Evolutionary conservation across 2,329 filamentous ascomycete genomes (phyloP).

Genomic region (Cytospora paraplurivora): DNA sequence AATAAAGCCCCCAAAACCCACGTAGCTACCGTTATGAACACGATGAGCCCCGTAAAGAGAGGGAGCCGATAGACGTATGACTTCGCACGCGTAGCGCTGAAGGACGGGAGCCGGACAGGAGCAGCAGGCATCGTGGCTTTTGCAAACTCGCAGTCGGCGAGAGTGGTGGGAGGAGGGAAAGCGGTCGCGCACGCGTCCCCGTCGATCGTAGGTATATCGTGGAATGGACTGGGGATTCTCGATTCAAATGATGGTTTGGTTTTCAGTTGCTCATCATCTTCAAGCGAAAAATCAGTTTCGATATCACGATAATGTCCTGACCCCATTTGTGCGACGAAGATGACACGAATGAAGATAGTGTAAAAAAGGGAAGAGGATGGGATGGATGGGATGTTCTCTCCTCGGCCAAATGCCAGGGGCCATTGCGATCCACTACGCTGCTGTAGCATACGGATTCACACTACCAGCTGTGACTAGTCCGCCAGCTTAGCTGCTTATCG

Average conservation of each 20-base stretch:
- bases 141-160: not conserved
- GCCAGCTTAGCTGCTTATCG: not conserved
- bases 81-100: constrained; percentile 73
- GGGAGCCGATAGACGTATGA: constrained; percentile 85
- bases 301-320: constrained; percentile 9
- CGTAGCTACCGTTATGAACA: constrained; percentile 66
- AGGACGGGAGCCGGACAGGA: constrained; percentile 45
- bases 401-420: not conserved
- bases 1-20: constrained; percentile 56
- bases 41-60: constrained; percentile 75
- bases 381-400: constrained; percentile 8
- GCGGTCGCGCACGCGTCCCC: constrained; percentile 17
- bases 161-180: not conserved
- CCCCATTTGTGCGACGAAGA: not conserved
- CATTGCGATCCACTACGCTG: not conserved
- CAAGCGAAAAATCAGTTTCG: constrained; percentile 1
- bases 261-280: constrained; percentile 22
- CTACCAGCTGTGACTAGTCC: too few species aligned
- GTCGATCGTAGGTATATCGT: constrained; percentile 8
- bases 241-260: not conserved
- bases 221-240: constrained; percentile 8
- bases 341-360: not conserved
- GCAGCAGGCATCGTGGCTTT: constrained; percentile 33
- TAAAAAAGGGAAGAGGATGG: not conserved
- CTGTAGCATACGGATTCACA: not conserved